Conservation (phyloP, 2,329 filamentous ascomycete species). For the Fusarium acutatum region DNA sequence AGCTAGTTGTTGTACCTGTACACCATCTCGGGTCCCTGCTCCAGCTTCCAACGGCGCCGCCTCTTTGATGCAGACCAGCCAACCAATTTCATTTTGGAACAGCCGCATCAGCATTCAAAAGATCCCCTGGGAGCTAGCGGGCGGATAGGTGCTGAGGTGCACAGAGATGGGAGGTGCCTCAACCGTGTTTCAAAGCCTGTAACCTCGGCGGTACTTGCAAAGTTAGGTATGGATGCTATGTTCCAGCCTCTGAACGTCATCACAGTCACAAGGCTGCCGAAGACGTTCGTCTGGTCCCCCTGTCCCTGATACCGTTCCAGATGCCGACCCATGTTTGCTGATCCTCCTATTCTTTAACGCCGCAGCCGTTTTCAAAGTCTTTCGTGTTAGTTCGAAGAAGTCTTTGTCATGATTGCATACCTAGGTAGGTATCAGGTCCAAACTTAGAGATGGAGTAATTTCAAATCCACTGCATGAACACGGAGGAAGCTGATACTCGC, state of each 20-base stretch:
- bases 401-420: neutral
- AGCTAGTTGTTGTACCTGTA: neutral
- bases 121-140: neutral
- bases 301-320: conserved; percentile 11
- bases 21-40: conserved; percentile 7
- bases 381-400: neutral
- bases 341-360: conserved; percentile 38
- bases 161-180: conserved; percentile 5
- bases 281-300: neutral
- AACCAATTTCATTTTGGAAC: conserved; percentile 31
- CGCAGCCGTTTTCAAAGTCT: conserved; percentile 20
- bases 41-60: conserved; percentile 22
- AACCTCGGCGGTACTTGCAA: neutral
- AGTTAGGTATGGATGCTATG: neutral
- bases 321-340: conserved; percentile 20
- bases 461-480: neutral
- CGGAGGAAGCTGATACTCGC: conserved; percentile 17
- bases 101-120: conserved; percentile 10
- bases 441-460: neutral
- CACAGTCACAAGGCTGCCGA: conserved; percentile 22
- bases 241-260: conserved; percentile 27
- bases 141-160: neutral
- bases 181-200: conserved; percentile 32
- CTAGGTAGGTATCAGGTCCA: neutral
- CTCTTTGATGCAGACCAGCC: conserved; percentile 32